phyloP scores from a whole-genome alignment of 257 asterid species.

The Anisodus tanguticus region DNA sequence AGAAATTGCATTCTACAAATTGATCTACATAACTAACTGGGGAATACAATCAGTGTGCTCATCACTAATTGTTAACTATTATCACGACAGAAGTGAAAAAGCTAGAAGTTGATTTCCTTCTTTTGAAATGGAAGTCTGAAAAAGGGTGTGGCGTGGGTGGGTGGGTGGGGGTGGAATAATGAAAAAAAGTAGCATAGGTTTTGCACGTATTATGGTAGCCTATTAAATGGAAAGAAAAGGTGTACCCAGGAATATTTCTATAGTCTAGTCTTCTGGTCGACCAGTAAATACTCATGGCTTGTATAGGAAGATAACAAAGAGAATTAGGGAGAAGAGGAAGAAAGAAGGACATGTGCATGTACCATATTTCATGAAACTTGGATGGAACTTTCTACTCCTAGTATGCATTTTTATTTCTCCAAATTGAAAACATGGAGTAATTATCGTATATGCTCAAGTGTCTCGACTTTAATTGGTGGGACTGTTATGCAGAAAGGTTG shows the following conservation, averaged over 20 bases:
- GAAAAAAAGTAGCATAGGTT: neutral
- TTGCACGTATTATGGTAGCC: neutral
- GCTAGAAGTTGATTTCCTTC: neutral
- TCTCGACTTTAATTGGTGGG: neutral
- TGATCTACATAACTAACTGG: neutral
- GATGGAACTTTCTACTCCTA: neutral
- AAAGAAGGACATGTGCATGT: neutral
- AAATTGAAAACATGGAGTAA: neutral
- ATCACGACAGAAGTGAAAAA: neutral
- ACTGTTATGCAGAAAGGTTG: neutral
- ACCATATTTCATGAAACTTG: neutral
- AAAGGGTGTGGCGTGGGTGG: neutral
- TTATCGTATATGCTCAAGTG: neutral
- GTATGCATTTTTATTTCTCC: neutral
- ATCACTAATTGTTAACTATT: neutral
- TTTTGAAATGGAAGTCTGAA: neutral
- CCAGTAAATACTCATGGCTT: neutral
- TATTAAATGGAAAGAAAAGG: neutral
- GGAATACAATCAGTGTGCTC: neutral
- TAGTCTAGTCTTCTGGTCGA: neutral
- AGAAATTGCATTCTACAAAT: neutral
- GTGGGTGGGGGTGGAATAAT: neutral
- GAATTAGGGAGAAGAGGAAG: slow-evolving; percentile 14
- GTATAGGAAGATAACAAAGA: neutral
- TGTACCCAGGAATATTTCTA: neutral